Evolutionary conservation across 129 eudicot genomes (phyloP), one percentile per base, ranked within the genome.

Genomic region (Arctium minus): DNA sequence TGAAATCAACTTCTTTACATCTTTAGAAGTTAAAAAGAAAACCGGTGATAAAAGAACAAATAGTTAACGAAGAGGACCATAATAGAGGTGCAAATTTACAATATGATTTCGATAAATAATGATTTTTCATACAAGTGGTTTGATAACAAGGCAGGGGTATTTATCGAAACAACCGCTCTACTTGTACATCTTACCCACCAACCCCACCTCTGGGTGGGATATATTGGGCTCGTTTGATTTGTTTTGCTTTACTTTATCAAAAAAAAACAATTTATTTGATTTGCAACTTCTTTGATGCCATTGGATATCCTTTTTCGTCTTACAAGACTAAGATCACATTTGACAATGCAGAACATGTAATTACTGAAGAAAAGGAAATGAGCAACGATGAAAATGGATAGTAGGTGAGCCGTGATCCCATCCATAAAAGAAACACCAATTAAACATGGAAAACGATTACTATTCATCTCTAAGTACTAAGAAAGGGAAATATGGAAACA

Each of bases 21-120:
- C 86, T 95, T 78, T 94, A 93, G 35, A 95, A 85, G 83, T 86
- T 86, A 32, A 92, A 92, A 87, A 91, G 87, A 79, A 88, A 67
- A 9, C 36, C 78, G 35, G 73, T 76, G 48, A 53, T 75, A 39
- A 86, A 89, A 64, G 89, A 85, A 60, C 77, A 39, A 48, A 85
- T 46, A 60, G 84, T 67, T 79, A 85, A 83, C 32, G 85, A 86
- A 60, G 84, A 77, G n/a, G 84, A 50, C 40, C 84, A 86, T 72
- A 79, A 82, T 74, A 89, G 73, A 92, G 99, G 97, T 92, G 79
- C 35, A 36, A 6, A 44, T 48, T 44, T 74, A 73, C 42, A 33
- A 18, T 53, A 53, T 15, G 65, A 56, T 56, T 56, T 17, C 65
- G 65, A 17, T 56, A 3, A 56, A 15, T 56, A 12, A 15, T 56